Conservation (phyloP, 2,329 filamentous ascomycete genomes). For the Colletotrichum musicola region DNA sequence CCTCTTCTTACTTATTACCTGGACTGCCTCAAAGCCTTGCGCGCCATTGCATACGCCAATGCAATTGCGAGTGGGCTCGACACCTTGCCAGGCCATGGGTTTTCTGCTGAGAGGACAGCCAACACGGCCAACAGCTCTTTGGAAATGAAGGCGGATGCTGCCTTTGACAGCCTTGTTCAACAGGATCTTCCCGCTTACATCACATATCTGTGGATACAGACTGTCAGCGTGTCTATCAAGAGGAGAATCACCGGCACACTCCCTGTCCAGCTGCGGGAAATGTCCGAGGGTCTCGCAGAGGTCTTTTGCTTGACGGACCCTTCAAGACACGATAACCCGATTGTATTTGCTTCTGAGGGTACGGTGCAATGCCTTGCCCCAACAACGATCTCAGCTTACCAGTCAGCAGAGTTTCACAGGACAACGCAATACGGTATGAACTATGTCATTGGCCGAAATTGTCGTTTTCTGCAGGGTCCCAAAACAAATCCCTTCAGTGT, state of each 20-base stretch:
- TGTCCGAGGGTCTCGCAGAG: constrained; percentile 81
- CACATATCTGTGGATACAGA: constrained; percentile 75
- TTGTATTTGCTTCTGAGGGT: constrained; percentile 83
- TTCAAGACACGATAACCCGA: constrained; percentile 78
- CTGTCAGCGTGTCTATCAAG: constrained; percentile 77
- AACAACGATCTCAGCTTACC: neutral
- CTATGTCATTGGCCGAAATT: constrained; percentile 82
- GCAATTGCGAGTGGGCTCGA: constrained; percentile 73
- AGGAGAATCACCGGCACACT: constrained; percentile 76
- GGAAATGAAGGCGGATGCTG: constrained; percentile 72
- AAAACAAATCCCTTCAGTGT: constrained; percentile 75
- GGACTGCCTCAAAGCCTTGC: constrained; percentile 77
- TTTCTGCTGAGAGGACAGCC: constrained; percentile 63
- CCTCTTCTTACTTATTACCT: constrained; percentile 79
- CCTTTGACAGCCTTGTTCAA: constrained; percentile 73
- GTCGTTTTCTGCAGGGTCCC: constrained; percentile 82
- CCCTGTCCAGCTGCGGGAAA: constrained; percentile 72
- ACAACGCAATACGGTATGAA: constrained; percentile 81
- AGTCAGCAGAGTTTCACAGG: constrained; percentile 73
- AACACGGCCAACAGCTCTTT: constrained; percentile 70
- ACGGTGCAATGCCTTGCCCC: constrained; percentile 31
- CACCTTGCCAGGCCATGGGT: constrained; percentile 66
- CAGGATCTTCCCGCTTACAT: constrained; percentile 81
- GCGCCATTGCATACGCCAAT: constrained; percentile 79
- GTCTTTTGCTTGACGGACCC: constrained; percentile 84